phyloP scores from a whole-genome alignment of 306 rosid genomes.

The Casuarina glauca region DNA sequence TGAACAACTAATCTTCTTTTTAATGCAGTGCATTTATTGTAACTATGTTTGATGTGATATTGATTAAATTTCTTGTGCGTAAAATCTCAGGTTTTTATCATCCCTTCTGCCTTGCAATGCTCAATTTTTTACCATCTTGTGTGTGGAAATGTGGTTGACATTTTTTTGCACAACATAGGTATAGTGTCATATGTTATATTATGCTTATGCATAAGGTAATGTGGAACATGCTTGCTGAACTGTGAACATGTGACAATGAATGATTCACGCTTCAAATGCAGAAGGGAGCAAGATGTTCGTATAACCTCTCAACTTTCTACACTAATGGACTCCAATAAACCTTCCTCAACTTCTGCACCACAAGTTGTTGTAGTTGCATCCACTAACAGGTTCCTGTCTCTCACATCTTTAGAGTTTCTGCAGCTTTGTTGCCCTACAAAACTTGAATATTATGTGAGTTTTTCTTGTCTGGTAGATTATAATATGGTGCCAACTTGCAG shows the following conservation, averaged over 20 bases:
- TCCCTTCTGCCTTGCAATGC: not conserved
- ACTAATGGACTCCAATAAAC: conserved; percentile 71
- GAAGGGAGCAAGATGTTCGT: conserved; percentile 81
- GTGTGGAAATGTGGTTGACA: not conserved
- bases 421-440: not conserved
- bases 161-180: not conserved
- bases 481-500: not conserved
- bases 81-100: not conserved
- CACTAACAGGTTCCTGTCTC: conserved; percentile 66
- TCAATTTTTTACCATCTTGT: not conserved
- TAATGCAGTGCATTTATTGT: not conserved
- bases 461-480: not conserved
- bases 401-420: not conserved
- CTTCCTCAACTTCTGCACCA: conserved; percentile 42
- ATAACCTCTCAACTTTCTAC: conserved; percentile 70
- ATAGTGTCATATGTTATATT: not conserved
- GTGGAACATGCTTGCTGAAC: not conserved
- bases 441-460: not conserved
- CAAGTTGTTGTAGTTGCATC: conserved; percentile 87
- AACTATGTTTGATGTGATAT: not conserved
- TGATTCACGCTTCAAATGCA: conserved; percentile 40
- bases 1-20: conserved; percentile 6
- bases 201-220: not conserved
- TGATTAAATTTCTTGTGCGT: not conserved
- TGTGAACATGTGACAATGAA: not conserved